These are phyloP conservation scores for Aegilops sharonensis DNA, from an alignment of 176 grass and related monocot genomes.

Conservation along the genomic window DNA sequence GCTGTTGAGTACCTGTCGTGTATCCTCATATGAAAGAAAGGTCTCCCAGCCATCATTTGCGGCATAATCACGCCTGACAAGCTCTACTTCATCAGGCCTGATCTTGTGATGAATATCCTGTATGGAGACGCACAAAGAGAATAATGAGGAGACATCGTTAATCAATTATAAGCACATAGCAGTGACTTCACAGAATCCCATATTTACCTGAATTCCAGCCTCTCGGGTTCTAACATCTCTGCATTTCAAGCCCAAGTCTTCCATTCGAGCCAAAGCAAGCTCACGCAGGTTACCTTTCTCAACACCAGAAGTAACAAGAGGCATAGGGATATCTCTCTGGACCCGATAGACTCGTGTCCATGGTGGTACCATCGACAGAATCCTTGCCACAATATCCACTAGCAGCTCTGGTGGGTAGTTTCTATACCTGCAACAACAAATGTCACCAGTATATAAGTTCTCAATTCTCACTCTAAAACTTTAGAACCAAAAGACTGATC, in stretches of 20 bases:
- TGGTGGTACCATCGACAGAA: conserved; percentile 91
- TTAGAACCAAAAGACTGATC: not conserved
- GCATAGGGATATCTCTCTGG: conserved; percentile 98
- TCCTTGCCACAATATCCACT: conserved; percentile 92
- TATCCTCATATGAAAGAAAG: conserved; percentile 98
- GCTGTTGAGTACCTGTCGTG: conserved; percentile 60
- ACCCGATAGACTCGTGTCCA: conserved; percentile 96
- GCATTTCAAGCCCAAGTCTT: conserved; percentile 95
- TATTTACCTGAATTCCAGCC: conserved; percentile 90
- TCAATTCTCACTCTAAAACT: not conserved
- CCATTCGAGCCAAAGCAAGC: conserved; percentile 95
- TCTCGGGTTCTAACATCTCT: conserved; percentile 97
- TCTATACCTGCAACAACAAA: conserved; percentile 63
- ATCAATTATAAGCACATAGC: not conserved
- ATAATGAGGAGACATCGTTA: not conserved
- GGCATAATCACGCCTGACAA: conserved; percentile 87
- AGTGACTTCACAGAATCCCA: not conserved
- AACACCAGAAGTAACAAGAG: conserved; percentile 96
- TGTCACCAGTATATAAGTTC: not conserved
- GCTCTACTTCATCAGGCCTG: conserved; percentile 90
- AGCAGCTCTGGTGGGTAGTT: conserved; percentile 94
- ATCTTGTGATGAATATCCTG: conserved; percentile 98
- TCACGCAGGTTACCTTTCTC: conserved; percentile 98
- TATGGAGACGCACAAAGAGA: conserved; percentile 12
- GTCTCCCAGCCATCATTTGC: conserved; percentile 99